Base-by-base conservation (phyloP, 257 asterid genomes). In the Solanum peruvianum region DNA sequence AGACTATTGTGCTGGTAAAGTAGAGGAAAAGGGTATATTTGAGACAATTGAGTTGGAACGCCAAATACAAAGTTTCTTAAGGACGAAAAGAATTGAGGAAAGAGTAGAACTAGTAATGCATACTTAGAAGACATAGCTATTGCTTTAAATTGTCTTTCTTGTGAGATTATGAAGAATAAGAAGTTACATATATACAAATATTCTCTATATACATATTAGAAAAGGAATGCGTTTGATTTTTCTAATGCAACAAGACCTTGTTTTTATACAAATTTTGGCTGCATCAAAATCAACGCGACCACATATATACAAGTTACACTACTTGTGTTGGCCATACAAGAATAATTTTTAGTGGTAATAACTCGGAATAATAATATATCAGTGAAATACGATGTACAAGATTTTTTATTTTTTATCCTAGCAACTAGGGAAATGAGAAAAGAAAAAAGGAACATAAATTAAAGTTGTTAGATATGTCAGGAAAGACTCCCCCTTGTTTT, bases 1-100 rank as follows among this genome's bases (percentile, higher is more conserved):
- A 89, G 84, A 25, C 88, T 89, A 29, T 93, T 93, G 87, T 93
- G 92, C 92, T 93, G 98, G 86, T 95, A 92, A 52, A 93, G 95
- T 66, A 91, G 88, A 91, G 88, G 31, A 12, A 95, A 95, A 56
- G 93, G 90, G 76, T 90, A 44, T 12, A 85, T 86, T 23, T 62
- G 77, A 42, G 49, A 84, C 33, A 88, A 85, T 29, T 92, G 86
- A 70, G 45, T 1, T 37, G 90, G 84, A 27, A 62, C 6, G 11
- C 81, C 88, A 27, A 89, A 77, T 77, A 84, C 83, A 64, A 42
- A 82, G n/a, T 27, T 27, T 16, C 25, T 45, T 4, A 45, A 27
- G 0, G 27, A 44, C 9, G 41, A 14, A 45, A 78, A 78, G 25
- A 25, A 9, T 25, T 27, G 10, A 29, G 66, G 56, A 27, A 90